Evolutionary conservation across 805 yeast genomes (phyloP).

Genomic region (Kuraishia molischiana): DNA sequence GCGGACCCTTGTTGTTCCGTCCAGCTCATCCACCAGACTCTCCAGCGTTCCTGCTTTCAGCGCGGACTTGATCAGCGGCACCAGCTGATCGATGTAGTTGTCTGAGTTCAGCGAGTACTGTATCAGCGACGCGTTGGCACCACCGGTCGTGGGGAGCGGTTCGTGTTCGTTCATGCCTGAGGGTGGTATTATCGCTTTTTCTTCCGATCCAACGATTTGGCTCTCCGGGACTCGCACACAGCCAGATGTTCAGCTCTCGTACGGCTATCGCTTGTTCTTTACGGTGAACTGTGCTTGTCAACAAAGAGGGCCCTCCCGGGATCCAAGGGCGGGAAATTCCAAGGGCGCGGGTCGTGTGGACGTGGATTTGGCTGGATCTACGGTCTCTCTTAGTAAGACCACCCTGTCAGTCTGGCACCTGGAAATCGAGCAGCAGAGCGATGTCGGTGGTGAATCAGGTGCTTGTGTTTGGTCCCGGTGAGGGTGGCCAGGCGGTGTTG

Average conservation of each 20-base stretch:
- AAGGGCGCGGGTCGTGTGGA: too few species aligned
- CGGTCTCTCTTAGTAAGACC: too few species aligned
- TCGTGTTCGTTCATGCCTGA: background rate
- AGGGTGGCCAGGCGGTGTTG: constrained; percentile 26
- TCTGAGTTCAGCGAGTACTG: constrained; percentile 39
- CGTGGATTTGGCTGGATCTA: too few species aligned
- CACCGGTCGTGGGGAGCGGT: constrained; percentile 11
- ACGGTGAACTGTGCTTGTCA: too few species aligned
- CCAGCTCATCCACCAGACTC: constrained; percentile 44
- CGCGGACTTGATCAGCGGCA: constrained; percentile 64
- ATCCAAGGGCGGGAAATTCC: too few species aligned
- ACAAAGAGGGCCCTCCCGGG: too few species aligned
- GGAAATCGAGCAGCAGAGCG: background rate
- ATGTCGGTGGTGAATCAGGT: constrained; percentile 24
- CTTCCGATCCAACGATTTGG: too few species aligned
- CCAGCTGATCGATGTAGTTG: constrained; percentile 71
- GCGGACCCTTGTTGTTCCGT: constrained; percentile 44
- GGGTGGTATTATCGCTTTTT: too few species aligned
- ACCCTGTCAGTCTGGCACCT: too few species aligned
- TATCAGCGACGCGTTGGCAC: constrained; percentile 12
- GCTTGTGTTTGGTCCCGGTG: constrained; percentile 33
- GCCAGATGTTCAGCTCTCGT: background rate
- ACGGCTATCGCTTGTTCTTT: too few species aligned
- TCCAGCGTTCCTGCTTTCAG: constrained; percentile 43
- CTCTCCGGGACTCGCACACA: background rate